Evolutionary conservation across 768 basidiomycete species (phyloP), one percentile per base, ranked within the genome.

Genomic region (Clavulina sp.): DNA sequence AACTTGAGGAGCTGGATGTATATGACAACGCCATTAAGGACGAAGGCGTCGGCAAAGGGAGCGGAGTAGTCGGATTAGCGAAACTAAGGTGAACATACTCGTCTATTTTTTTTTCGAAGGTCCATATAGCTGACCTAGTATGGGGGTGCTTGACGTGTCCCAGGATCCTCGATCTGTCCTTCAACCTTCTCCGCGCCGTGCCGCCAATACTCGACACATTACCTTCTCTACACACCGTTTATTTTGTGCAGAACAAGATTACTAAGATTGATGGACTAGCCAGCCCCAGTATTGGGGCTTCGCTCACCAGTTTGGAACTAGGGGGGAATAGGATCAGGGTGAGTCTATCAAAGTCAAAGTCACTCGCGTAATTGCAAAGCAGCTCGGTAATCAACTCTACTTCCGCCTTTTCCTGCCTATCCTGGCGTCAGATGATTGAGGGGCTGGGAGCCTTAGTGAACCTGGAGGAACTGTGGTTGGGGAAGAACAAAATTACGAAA

Each of bases 241-340:
- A 92, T 66, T 87, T 99, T 59, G 87, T 99, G 3, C 95, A 99
- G 66, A 96, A 99, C 67, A 84, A 82, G 65, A 93, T 97, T 60
- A 76, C 77, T 16, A 75, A 74, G 56, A 88, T 99, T 52, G 71
- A 72, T 4, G 13, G 13, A 9, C 43, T 46, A 24, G 75, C 78
- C 6, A 70, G 96, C 1, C 70, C 74, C 24, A 66, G 71, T 33
- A 63, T 72, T 29, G 69, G 65, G 16, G 70, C 69, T 21, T 77
- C 75, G 0, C 64, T 96, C 54, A 73, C 76, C 51, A 92, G 85
- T 59, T 69, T 99, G 19, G 95, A 99, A 63, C 71, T 96, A 5
- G 95, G 93, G 0, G 92, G 92, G 1, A 99, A 99, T 65, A 78
- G 73, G 63, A 79, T 99, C 54, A 73, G 95, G 60, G 89, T 88